Conservation (phyloP, 2,329 filamentous ascomycete genomes). For the Chaetomium globosum region DNA sequence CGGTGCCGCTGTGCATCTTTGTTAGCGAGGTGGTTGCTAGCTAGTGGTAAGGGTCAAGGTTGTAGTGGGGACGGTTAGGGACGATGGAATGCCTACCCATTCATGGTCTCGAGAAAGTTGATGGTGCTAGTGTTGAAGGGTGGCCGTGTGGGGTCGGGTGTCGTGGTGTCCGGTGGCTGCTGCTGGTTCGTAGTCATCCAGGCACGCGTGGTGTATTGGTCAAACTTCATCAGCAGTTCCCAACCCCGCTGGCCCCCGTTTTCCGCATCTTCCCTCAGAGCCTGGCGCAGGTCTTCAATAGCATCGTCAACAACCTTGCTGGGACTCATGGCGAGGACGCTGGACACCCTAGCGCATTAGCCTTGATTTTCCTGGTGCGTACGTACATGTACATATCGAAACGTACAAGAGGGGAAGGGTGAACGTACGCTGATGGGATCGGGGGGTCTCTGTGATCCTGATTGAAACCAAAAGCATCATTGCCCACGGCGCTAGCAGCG, state of each 20-base stretch:
- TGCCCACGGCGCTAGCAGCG: neutral
- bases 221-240: slow-evolving; percentile 3
- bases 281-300: slow-evolving; percentile 1
- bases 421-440: neutral
- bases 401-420: no score
- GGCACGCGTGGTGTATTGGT: slow-evolving; percentile 5
- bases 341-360: no score
- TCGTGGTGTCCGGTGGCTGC: neutral
- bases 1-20: neutral
- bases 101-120: no score
- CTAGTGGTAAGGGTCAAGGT: slow-evolving; percentile 4
- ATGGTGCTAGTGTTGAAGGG: no score
- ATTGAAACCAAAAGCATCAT: slow-evolving; percentile 7
- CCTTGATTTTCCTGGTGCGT: no score
- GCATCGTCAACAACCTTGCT: neutral
- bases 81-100: slow-evolving; percentile 4
- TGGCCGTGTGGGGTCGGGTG: neutral
- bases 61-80: slow-evolving; percentile 4
- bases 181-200: slow-evolving; percentile 6
- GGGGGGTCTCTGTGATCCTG: slow-evolving; percentile 2
- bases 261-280: slow-evolving; percentile 4
- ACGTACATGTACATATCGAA: no score
- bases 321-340: no score
- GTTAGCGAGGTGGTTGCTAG: slow-evolving; percentile 3
- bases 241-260: neutral